Percentiles rank a stretch among this genome's conserved stretches.
Evolutionary conservation across 805 yeast species (phyloP).

Genomic region (Lipomyces yamanashiensis): DNA sequence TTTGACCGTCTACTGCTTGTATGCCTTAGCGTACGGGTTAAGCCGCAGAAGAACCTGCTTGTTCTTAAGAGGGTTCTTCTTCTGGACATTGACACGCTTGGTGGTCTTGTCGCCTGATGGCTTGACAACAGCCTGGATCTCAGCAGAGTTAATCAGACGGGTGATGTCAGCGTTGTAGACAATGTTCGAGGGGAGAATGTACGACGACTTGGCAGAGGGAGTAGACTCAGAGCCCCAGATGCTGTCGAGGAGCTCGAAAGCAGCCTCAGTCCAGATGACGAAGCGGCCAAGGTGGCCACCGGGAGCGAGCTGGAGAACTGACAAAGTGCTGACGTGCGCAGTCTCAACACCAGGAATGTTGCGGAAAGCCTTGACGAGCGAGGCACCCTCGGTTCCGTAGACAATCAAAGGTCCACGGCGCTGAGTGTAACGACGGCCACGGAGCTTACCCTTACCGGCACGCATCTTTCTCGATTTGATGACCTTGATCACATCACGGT

Average conservation of each 20-base stretch:
- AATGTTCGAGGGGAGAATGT: constrained; percentile 92
- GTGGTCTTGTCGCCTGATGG: constrained; percentile 93
- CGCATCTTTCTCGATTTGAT: constrained; percentile 97
- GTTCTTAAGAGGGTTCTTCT: constrained; percentile 99
- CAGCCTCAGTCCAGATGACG: constrained; percentile 99
- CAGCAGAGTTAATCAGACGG: constrained; percentile 98
- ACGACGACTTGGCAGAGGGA: constrained; percentile 82
- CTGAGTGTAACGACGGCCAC: constrained; percentile 99
- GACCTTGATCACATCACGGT: constrained; percentile 96
- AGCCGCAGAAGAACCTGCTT: constrained; percentile 96
- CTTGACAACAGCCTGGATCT: constrained; percentile 95
- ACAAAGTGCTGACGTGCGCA: constrained; percentile 86
- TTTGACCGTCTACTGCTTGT: constrained; percentile 44
- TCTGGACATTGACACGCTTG: constrained; percentile 92
- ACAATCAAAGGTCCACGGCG: constrained; percentile 99
- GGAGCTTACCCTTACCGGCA: constrained; percentile 99
- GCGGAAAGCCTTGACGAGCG: constrained; percentile 98
- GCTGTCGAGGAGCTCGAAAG: constrained; percentile 94
- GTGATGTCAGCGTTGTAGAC: constrained; percentile 93
- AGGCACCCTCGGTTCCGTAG: constrained; percentile 91
- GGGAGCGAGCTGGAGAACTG: constrained; percentile 98
- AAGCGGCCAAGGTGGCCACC: constrained; percentile 99
- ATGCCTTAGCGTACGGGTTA: constrained; percentile 99
- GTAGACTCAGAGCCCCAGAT: constrained; percentile 94
- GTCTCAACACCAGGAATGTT: constrained; percentile 99